Evolutionary conservation across 2,329 filamentous ascomycete species (phyloP).

Genomic region (Iodosphaeria phyllophila): DNA sequence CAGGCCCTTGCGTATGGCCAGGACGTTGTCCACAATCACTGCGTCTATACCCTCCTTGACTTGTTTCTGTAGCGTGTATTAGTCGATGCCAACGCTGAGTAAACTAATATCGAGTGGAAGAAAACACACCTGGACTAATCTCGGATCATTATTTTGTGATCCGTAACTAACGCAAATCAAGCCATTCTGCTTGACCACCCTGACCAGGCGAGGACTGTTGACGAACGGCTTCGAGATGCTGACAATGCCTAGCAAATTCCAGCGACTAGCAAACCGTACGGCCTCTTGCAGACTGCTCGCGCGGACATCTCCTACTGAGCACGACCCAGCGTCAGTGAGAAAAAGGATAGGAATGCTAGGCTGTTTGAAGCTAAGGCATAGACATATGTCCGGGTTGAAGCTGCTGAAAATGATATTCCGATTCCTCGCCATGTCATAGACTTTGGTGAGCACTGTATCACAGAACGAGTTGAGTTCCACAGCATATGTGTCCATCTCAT

Average conservation of each 20-base stretch:
- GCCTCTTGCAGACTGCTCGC: slow-evolving; percentile 89
- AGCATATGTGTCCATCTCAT: slow-evolving; percentile 92
- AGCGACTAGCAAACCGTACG: slow-evolving; percentile 80
- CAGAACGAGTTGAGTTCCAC: slow-evolving; percentile 94
- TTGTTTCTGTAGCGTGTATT: slow-evolving; percentile 41
- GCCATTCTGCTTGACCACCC: slow-evolving; percentile 84
- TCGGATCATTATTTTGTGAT: slow-evolving; percentile 70
- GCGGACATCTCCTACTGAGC: slow-evolving; percentile 67
- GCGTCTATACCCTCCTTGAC: slow-evolving; percentile 92
- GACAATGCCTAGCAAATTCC: slow-evolving; percentile 89
- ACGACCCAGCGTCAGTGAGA: slow-evolving; percentile 74
- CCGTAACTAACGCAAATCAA: slow-evolving; percentile 93
- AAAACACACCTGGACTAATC: slow-evolving; percentile 59
- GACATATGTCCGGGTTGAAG: slow-evolving; percentile 93
- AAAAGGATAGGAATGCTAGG: slow-evolving; percentile 92
- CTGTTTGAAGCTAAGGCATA: slow-evolving; percentile 90
- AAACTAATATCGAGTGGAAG: slow-evolving; percentile 1
- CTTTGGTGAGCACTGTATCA: slow-evolving; percentile 76
- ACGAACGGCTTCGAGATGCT: slow-evolving; percentile 77
- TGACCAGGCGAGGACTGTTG: slow-evolving; percentile 72
- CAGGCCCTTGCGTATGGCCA: slow-evolving; percentile 81
- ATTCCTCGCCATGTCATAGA: slow-evolving; percentile 66
- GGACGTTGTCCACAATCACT: slow-evolving; percentile 88
- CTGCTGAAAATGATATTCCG: slow-evolving; percentile 95
- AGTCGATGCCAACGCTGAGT: not conserved